Base-by-base conservation (phyloP, 495 filamentous ascomycete species). In the Aspergillus coremiiformis region DNA sequence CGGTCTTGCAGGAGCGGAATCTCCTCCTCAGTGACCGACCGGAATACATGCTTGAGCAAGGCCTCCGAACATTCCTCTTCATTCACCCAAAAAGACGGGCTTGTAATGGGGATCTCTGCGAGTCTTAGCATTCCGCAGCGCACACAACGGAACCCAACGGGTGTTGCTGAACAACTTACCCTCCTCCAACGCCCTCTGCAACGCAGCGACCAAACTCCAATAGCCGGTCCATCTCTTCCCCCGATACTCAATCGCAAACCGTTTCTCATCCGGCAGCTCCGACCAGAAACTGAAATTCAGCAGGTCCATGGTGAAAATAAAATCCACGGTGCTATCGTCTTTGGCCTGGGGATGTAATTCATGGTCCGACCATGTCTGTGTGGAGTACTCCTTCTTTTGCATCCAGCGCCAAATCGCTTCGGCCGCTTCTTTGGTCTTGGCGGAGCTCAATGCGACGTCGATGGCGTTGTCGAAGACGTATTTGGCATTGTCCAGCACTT, bases 221-320 rank as follows among this genome's bases (percentile, higher is more conserved):
- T 98, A 98, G 23, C 93, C 93, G 2, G 90, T 95, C 86, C 88
- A 96, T 48, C 67, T 79, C 68, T 81, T 84, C 23, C 83, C 90
- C 19, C 77, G 78, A 64, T 95, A 97, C 37, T 85, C 82, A 6
- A 97, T 75, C 8, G 84, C 75, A 67, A 94, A 97, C 26, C 87
- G 73, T 55, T 85, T 76, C 10, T 79, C 73, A 27, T 77, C 71
- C 5, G 67, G 54, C 46, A 73, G 71, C 27, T 84, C 84, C 21
- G 87, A 92, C 91, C 92, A 98, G 67, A 98, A 98, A 24, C 83
- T 90, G 60, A 97, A 98, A 64, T 98, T 98, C 49, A 98, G 73
- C 12, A 98, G 65, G 63, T 98, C 93, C 89, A 97, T 94, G 12
- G 86, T 86, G 65, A 98, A 96, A 44, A 98, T 90, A 61, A 97